Evolutionary conservation across 2,329 filamentous ascomycete species (phyloP).

Genomic region (Microcera coccophila): DNA sequence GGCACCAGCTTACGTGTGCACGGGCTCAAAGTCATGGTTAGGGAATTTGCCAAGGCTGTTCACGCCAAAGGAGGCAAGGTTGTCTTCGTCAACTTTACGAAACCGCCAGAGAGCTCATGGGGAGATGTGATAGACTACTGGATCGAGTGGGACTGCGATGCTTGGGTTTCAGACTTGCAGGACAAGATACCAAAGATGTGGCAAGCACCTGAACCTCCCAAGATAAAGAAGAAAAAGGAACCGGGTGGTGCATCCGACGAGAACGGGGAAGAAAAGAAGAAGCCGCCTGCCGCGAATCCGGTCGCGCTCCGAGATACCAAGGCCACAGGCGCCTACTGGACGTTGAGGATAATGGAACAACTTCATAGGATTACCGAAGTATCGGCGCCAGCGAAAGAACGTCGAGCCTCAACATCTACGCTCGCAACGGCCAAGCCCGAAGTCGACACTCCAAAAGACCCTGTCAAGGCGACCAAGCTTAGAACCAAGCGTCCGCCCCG

Average conservation of each 20-base stretch:
- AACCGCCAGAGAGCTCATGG: slow-evolving; percentile 68
- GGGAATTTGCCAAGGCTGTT: slow-evolving; percentile 67
- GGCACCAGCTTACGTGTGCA: slow-evolving; percentile 70
- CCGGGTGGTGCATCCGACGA: slow-evolving; percentile 22
- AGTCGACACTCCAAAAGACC: slow-evolving; percentile 6
- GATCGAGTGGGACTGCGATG: slow-evolving; percentile 71
- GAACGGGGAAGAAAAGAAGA: slow-evolving; percentile 27
- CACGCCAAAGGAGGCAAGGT: slow-evolving; percentile 66
- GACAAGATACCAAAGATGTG: slow-evolving; percentile 57
- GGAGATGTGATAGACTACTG: slow-evolving; percentile 70
- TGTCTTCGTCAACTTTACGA: slow-evolving; percentile 69
- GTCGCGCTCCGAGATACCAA: slow-evolving; percentile 45
- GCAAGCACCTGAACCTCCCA: slow-evolving; percentile 48
- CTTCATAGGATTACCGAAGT: slow-evolving; percentile 36
- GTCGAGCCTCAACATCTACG: background rate
- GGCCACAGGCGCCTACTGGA: slow-evolving; percentile 43
- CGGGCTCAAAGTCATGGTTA: slow-evolving; percentile 66
- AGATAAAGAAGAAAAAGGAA: slow-evolving; percentile 37
- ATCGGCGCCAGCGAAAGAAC: slow-evolving; percentile 9
- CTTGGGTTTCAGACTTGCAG: slow-evolving; percentile 64
- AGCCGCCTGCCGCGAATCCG: slow-evolving; percentile 36
- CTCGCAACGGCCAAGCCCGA: slow-evolving; percentile 3
- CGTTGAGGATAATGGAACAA: slow-evolving; percentile 39
- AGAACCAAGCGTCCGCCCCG: slow-evolving; percentile 34
- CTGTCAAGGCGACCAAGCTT: slow-evolving; percentile 15